Conservation (phyloP, 345 rosid species). For the Salix koriyanagi region DNA sequence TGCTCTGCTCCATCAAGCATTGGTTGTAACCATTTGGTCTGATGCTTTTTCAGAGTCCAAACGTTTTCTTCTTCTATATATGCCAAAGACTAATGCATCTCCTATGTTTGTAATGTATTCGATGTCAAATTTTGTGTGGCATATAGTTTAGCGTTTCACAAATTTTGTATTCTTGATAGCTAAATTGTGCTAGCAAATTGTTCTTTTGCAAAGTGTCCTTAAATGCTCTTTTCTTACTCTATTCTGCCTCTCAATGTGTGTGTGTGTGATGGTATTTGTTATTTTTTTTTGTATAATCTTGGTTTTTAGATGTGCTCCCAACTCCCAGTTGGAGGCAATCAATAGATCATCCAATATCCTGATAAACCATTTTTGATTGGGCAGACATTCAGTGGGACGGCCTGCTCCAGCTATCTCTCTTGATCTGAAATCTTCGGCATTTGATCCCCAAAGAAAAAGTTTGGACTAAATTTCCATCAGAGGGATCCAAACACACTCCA, state of each 20-base stretch:
- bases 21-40: neutral
- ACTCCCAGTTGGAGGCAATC: neutral
- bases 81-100: neutral
- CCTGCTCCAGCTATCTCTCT: constrained; percentile 85
- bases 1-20: neutral
- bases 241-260: neutral
- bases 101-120: neutral
- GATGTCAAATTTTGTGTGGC: neutral
- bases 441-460: constrained; percentile 94
- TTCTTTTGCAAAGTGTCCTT: neutral
- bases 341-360: neutral
- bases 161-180: neutral
- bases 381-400: constrained; percentile 88
- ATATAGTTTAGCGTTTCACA: neutral
- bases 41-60: neutral
- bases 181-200: neutral
- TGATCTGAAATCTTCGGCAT: constrained; percentile 83
- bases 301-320: neutral
- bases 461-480: constrained; percentile 94
- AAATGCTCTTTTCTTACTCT: neutral
- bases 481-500: constrained; percentile 91
- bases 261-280: neutral
- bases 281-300: neutral
- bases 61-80: neutral
- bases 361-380: neutral